Conservation (phyloP, 129 eudicot species). For the Artemisia argyi region DNA sequence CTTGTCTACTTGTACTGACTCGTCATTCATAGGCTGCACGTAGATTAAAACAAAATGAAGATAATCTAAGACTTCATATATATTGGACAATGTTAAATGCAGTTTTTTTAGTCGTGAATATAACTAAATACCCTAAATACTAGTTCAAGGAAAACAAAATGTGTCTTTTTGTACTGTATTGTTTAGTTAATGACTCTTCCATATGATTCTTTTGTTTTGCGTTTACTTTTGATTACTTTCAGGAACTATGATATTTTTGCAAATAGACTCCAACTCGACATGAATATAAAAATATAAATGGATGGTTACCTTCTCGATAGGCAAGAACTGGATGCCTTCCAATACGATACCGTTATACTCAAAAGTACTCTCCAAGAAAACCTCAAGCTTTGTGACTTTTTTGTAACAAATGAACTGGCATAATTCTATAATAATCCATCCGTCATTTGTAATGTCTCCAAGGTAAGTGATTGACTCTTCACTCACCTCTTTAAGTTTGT, state of each 20-base stretch:
- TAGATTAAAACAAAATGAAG: neutral
- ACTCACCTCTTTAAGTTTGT: conserved; percentile 6
- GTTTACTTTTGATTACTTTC: too few relatives aligned
- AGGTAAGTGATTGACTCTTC: conserved; percentile 9
- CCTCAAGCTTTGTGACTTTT: conserved; percentile 25
- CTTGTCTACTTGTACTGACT: neutral
- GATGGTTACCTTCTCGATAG: conserved; percentile 16
- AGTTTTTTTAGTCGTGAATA: too few relatives aligned
- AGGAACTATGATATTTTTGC: too few relatives aligned
- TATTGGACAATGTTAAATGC: neutral
- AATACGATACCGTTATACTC: neutral
- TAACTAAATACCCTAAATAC: too few relatives aligned
- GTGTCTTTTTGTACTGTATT: too few relatives aligned
- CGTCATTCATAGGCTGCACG: neutral
- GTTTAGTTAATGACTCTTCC: too few relatives aligned
- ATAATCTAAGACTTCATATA: neutral
- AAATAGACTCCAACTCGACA: too few relatives aligned
- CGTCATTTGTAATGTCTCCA: conserved; percentile 9
- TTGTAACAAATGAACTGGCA: conserved; percentile 14
- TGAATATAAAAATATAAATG: neutral
- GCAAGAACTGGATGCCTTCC: conserved; percentile 29
- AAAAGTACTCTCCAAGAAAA: neutral
- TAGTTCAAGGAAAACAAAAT: too few relatives aligned
- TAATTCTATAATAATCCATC: conserved; percentile 21
- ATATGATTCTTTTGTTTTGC: too few relatives aligned